Evolutionary conservation across 2,329 filamentous ascomycete species (phyloP), one percentile per base, ranked within the genome.

Genomic region (Calonectria hongkongensis): DNA sequence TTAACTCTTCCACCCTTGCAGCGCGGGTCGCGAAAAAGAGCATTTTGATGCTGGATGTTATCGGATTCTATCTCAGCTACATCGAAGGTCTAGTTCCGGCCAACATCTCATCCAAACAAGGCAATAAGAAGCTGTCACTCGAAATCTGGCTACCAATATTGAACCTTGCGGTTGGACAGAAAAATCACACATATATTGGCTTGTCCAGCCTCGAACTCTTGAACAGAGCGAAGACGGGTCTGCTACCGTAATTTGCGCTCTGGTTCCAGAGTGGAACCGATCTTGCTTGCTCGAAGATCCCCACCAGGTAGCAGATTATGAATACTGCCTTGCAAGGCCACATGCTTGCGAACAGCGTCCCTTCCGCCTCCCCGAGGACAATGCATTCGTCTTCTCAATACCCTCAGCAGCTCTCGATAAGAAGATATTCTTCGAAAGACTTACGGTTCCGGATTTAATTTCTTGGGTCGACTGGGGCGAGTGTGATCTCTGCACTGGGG

Each of bases 361-460:
- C 21, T 41, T 70, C 18, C 16, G 0, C 16, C 50, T 70, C 28
- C 68, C 68, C 15, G 16, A 58, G 28, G 28, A 48, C 30, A 30
- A 58, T 1, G 39, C 39, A 30, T 25, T 7, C 16, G 18, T 33
- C 16, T 41, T 60, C 30, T 39, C 18, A 47, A 27, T 70, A 50
- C 39, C 50, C 2, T 43, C 21, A 28, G 41, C 16, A 39, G 48
- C 50, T 50, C n/a, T 70, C 21, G 39, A 66, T 0, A 50, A 66
- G 27, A 66, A 30, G 39, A 25, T 48, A 30, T 28, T 70, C 7
- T 70, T 70, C 60, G 48, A 65, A n/a, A 25, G 16, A 4, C n/a
- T 70, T 13, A 66, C 68, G 5, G 50, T 70, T 18, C 68, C 60
- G 18, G 68, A 66, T 51, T 21, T 70, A 15, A 70, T 70, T 58